Percentiles rank a stretch among this genome's conserved stretches.
These are phyloP conservation scores for Viridothelium virens DNA, from an alignment of 495 filamentous ascomycete genomes.

Conservation along the genomic window DNA sequence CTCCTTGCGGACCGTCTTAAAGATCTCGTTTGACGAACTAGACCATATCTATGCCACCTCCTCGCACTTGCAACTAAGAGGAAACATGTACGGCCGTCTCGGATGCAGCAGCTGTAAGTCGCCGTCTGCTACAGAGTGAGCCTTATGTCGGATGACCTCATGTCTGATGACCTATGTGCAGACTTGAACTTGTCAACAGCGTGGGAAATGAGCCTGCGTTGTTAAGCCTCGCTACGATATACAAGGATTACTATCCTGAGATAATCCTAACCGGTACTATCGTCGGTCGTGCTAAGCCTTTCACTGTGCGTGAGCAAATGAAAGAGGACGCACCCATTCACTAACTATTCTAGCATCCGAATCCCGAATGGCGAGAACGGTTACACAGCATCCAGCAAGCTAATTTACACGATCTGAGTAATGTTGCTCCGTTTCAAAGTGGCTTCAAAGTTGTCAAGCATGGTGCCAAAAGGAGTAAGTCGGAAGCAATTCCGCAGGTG, in stretches of 20 bases:
- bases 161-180: conserved; percentile 1
- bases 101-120: conserved; percentile 74
- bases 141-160: background rate
- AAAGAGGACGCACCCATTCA: conserved; percentile 34
- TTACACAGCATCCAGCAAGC: conserved; percentile 58
- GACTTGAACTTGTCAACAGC: conserved; percentile 55
- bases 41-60: conserved; percentile 67
- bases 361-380: conserved; percentile 67
- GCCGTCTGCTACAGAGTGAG: background rate
- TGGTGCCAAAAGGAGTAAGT: conserved; percentile 38
- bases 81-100: conserved; percentile 79
- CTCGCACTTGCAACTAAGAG: conserved; percentile 73
- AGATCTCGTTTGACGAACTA: conserved; percentile 28
- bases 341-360: conserved; percentile 51
- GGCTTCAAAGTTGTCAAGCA: conserved; percentile 48
- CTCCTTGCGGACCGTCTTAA: background rate
- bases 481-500: conserved; percentile 54
- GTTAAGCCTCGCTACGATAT: conserved; percentile 69
- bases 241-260: conserved; percentile 86
- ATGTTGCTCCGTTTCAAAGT: conserved; percentile 30
- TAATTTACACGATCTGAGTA: conserved; percentile 36
- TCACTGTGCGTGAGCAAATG: conserved; percentile 35
- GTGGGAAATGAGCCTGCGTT: conserved; percentile 67
- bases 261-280: conserved; percentile 65
- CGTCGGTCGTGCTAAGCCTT: conserved; percentile 33